Evolutionary conservation across 2,329 filamentous ascomycete genomes (phyloP), one percentile per base, ranked within the genome.

Genomic region (Alternaria viburni): DNA sequence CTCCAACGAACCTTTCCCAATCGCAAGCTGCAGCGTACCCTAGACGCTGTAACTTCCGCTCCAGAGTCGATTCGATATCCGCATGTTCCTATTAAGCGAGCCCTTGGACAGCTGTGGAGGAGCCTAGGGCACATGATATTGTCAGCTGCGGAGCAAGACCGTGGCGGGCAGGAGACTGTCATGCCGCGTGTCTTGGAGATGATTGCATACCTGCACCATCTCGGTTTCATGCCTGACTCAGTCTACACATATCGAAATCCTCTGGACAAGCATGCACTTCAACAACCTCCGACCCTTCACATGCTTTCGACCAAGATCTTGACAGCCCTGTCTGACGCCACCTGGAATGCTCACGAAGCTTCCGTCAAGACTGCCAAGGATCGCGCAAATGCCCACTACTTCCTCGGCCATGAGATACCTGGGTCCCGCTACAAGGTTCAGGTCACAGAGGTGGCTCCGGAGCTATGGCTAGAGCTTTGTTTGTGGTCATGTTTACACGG

Each of bases 401-500:
- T 81, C 43, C 69, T 83, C 11, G 78, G 81, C 3, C 81, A 80
- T 13, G 81, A 83, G 61, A 80, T 83, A 28, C 82, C 82, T 6
- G 80, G 80, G 1, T 81, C 81, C 28, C 78, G 79, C 26, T 83
- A 81, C 66, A 80, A 78, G 46, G 71, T 82, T 2, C 71, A 75
- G 15, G 77, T 83, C 8, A 77, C 77, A 6, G 82, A 79, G 17
- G 66, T 85, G 11, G 72, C 77, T 1, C 79, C 82, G 1, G 84
- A 85, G 61, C 72, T 86, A 13, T 86, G 84, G 84, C 71, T 86
- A 17, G 84, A 86, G 68, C 75, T 86, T n/a, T 79, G 86, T 19
- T 74, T 86, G 4, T 85, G 83, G 83, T 82, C 83, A 13, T 85
- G 83, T 66, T 66, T 85, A 8, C 81, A 84, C 55, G 83, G 83